A percentile compares a stretch with the other conserved stretches of the same genome.
Evolutionary conservation across 495 filamentous ascomycete genomes (phyloP).

Genomic region (Annulohypoxylon maeteangense): DNA sequence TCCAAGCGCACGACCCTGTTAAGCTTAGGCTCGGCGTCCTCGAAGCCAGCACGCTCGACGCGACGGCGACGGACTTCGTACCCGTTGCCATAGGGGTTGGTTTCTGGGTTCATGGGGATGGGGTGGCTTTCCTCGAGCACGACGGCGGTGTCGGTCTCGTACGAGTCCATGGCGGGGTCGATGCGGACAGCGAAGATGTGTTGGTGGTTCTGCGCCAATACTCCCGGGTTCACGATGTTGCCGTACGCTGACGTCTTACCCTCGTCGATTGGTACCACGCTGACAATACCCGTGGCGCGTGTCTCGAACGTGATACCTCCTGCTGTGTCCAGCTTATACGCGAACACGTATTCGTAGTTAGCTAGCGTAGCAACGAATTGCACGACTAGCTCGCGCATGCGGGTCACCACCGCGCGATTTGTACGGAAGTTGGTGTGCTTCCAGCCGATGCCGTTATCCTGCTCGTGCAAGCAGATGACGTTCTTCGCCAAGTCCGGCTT

Average conservation of each 20-base stretch:
- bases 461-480: conserved; percentile 82
- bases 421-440: conserved; percentile 88
- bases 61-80: conserved; percentile 62
- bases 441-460: conserved; percentile 70
- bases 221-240: conserved; percentile 87
- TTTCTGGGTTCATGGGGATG: conserved; percentile 61
- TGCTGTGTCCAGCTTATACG: conserved; percentile 87
- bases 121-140: conserved; percentile 71
- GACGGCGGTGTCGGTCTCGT: conserved; percentile 77
- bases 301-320: conserved; percentile 84
- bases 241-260: conserved; percentile 76
- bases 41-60: conserved; percentile 68
- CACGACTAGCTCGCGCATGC: conserved; percentile 76
- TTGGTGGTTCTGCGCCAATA: conserved; percentile 79
- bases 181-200: conserved; percentile 91
- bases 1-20: conserved; percentile 86
- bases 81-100: conserved; percentile 83
- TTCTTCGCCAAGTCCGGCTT: conserved; percentile 71
- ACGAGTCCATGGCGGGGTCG: conserved; percentile 83
- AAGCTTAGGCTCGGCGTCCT: conserved; percentile 68
- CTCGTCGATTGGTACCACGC: conserved; percentile 79
- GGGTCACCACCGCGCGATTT: conserved; percentile 70
- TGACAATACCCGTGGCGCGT: conserved; percentile 86
- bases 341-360: conserved; percentile 88
- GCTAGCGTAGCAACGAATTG: conserved; percentile 82